A percentile compares a stretch with the other conserved stretches of the same genome.
These are phyloP conservation scores for Fusarium caatingaense DNA, from an alignment of 2,329 filamentous ascomycete species.

Conservation along the genomic window DNA sequence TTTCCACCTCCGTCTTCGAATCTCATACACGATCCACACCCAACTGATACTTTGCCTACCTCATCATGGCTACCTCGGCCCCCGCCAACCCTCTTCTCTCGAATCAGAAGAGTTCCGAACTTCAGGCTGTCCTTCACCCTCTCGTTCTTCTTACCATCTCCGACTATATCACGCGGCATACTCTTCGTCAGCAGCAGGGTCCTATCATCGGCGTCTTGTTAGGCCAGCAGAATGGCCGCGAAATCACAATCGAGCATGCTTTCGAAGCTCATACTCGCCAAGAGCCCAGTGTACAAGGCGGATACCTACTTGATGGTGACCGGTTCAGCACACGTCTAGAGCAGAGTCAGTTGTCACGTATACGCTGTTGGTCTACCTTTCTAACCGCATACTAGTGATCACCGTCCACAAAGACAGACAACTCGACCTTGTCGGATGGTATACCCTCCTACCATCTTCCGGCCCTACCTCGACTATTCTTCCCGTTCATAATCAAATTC, in stretches of 20 bases:
- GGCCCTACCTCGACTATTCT: constrained; percentile 78
- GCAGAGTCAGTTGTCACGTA: constrained; percentile 73
- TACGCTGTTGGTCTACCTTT: not conserved
- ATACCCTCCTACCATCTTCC: constrained; percentile 77
- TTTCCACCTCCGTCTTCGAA: not conserved
- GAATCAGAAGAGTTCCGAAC: constrained; percentile 74
- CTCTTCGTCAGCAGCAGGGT: constrained; percentile 77
- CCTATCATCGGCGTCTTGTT: constrained; percentile 89
- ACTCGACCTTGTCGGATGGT: constrained; percentile 93
- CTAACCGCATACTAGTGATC: constrained; percentile 70
- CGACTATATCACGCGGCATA: constrained; percentile 94
- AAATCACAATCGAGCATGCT: constrained; percentile 91
- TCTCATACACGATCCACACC: not conserved
- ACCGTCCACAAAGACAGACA: constrained; percentile 86
- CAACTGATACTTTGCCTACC: not conserved
- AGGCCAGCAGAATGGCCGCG: constrained; percentile 89
- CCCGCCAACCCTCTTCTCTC: constrained; percentile 70
- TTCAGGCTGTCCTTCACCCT: constrained; percentile 88
- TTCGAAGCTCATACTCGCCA: constrained; percentile 79
- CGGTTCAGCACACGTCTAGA: constrained; percentile 85
- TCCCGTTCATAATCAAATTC: constrained; percentile 81
- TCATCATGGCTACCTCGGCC: constrained; percentile 60
- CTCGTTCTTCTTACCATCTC: constrained; percentile 96
- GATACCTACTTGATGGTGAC: constrained; percentile 70
- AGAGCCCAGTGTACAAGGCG: constrained; percentile 60